These are phyloP conservation scores for Hawksworthiomyces lignivorus DNA, from an alignment of 2,329 filamentous ascomycete species.

Conservation along the genomic window DNA sequence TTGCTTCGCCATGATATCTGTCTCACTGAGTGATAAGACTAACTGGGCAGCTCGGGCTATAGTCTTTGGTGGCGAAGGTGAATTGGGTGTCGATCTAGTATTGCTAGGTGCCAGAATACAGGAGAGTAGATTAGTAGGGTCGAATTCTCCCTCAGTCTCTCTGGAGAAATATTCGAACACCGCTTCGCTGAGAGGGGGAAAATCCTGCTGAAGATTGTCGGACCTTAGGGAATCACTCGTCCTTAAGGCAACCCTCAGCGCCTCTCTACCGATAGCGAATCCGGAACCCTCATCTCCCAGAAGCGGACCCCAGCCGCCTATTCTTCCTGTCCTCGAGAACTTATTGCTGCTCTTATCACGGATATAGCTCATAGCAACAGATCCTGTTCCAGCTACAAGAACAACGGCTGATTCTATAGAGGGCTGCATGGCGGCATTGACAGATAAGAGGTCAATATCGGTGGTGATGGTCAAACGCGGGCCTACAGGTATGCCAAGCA, in stretches of 20 bases:
- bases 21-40: not conserved
- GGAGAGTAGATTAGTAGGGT: not conserved
- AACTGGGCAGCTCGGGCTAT: conserved; percentile 2
- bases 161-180: not conserved
- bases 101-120: not conserved
- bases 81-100: not conserved
- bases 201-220: too few relatives aligned
- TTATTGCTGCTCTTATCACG: conserved; percentile 8
- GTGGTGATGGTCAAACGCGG: conserved; percentile 24
- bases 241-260: conserved; percentile 25
- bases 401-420: conserved; percentile 22
- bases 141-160: not conserved
- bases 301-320: conserved; percentile 36
- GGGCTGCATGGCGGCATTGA: conserved; percentile 13
- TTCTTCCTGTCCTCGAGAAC: conserved; percentile 24
- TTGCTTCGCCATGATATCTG: not conserved
- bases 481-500: conserved; percentile 20
- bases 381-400: conserved; percentile 35
- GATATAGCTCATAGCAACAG: conserved; percentile 32
- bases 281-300: conserved; percentile 36
- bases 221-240: conserved; percentile 3
- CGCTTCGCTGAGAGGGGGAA: not conserved
- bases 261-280: conserved; percentile 31
- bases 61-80: not conserved
- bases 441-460: conserved; percentile 32